phyloP scores from a whole-genome alignment of 306 rosid species.

The Glycine latifolia region DNA sequence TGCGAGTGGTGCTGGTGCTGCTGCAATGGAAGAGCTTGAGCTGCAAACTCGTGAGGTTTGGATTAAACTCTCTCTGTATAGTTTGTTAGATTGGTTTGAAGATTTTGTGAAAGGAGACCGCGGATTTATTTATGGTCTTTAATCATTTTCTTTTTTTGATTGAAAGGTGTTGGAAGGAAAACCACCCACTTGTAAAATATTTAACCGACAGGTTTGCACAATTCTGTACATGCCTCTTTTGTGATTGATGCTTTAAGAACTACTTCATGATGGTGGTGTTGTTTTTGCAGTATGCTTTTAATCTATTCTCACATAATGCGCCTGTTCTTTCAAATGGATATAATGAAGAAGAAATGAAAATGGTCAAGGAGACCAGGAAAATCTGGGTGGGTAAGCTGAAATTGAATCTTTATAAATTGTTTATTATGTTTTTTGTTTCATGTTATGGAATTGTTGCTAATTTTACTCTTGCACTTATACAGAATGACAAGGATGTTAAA shows the following conservation, averaged over 20 bases:
- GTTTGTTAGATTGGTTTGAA: not conserved
- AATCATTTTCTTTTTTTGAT: slow-evolving; percentile 7
- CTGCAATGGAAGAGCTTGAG: slow-evolving; percentile 98
- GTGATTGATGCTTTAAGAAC: slow-evolving; percentile 20
- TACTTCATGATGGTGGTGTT: slow-evolving; percentile 23
- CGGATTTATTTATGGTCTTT: not conserved
- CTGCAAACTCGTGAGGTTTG: slow-evolving; percentile 93
- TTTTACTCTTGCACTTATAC: slow-evolving; percentile 33
- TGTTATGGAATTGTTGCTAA: not conserved
- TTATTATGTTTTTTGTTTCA: not conserved
- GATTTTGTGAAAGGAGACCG: not conserved
- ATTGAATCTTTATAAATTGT: slow-evolving; percentile 10
- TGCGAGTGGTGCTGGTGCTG: slow-evolving; percentile 99
- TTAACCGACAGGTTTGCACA: slow-evolving; percentile 76
- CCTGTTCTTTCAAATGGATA: slow-evolving; percentile 86
- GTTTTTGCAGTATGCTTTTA: slow-evolving; percentile 91
- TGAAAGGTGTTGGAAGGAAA: slow-evolving; percentile 83
- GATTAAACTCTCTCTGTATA: not conserved
- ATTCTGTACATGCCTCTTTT: not conserved
- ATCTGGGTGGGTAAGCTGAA: slow-evolving; percentile 94
- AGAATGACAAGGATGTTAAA: slow-evolving; percentile 85
- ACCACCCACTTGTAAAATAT: slow-evolving; percentile 82
- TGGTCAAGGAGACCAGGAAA: slow-evolving; percentile 91
- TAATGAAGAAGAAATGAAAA: slow-evolving; percentile 98
- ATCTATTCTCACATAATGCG: slow-evolving; percentile 92